Evolutionary conservation across 805 yeast genomes (phyloP), one percentile per base, ranked within the genome.

Genomic region (Sugiyamaella qingdaonensis): DNA sequence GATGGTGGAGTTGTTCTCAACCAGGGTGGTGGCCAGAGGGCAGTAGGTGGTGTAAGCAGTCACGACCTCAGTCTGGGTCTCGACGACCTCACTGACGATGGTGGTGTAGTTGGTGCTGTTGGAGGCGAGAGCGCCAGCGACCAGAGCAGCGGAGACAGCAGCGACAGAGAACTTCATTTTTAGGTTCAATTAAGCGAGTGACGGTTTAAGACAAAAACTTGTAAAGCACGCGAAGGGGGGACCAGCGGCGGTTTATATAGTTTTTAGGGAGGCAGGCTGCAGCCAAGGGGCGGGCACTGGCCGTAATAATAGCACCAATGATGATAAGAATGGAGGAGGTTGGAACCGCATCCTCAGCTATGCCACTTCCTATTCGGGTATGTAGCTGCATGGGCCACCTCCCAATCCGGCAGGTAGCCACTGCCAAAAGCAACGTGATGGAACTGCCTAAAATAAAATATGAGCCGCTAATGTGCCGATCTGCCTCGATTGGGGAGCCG

Each of bases 11-110:
- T 77, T 78, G 79, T 82, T 84, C 71, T 82, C 80, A 59, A 75
- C 76, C 56, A 87, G 64, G 56, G 78, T 72, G 63, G 95, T 88
- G 49, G 95, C 73, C 58, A 66, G 74, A 70, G 95, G 95, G 74
- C 95, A 87, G 85, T 84, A 86, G 64, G 95, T 86, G 73, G 86
- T 81, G 79, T 75, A 81, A 68, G 76, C 84, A 65, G 88, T 81
- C 67, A 85, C 88, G 58, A 82, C 83, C 48, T 57, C 58, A 52
- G 64, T 61, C 44, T 53, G 52, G 56, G 65, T 62, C 51, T 59
- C 64, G 37, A 60, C 61, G 53, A 71, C 62, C 59, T 53, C 59
- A 43, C 78, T 78, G 48, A 67, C 61, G 60, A 69, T 62, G 64
- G 76, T 73, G 61, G 75, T 68, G 56, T 65, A 70, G 71, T 67